A percentile compares a stretch with the other conserved stretches of the same genome.
Evolutionary conservation across 2,329 filamentous ascomycete genomes (phyloP).

Genomic region (Trichophyton rubrum): DNA sequence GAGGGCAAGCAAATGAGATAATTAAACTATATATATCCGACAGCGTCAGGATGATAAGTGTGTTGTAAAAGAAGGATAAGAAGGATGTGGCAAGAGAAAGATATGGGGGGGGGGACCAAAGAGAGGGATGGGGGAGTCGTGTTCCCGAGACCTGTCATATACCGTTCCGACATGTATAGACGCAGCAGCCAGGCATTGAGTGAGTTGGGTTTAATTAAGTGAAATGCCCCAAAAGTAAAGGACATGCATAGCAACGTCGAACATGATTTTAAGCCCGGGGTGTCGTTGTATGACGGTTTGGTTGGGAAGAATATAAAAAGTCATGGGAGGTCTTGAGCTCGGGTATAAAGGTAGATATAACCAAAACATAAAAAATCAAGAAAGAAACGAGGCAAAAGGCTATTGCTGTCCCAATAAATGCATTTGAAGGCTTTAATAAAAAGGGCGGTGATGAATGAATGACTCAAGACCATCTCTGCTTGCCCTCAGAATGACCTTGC

Average conservation of each 20-base stretch:
- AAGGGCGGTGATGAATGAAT: not conserved
- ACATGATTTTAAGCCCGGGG: not conserved
- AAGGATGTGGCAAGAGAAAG: not conserved
- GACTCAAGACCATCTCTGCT: not conserved
- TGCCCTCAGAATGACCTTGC: not conserved
- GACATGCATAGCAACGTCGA: not conserved
- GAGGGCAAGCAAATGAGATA: not conserved
- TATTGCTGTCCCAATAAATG: too few relatives aligned
- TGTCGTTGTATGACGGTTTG: not conserved
- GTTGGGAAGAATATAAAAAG: not conserved
- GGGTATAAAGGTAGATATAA: not conserved
- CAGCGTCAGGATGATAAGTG: not conserved
- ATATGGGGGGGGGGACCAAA: not conserved
- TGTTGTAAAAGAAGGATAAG: not conserved
- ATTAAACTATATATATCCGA: conserved; percentile 1
- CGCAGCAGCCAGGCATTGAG: not conserved
- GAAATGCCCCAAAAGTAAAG: not conserved
- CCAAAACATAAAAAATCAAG: not conserved
- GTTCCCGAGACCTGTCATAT: not conserved
- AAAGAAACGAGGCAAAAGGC: too few relatives aligned
- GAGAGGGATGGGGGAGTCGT: not conserved
- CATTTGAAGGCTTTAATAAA: not conserved
- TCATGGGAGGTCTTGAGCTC: not conserved
- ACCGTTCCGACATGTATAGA: not conserved
- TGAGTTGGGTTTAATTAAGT: not conserved